Evolutionary conservation across 495 filamentous ascomycete species (phyloP), one percentile per base, ranked within the genome.

Genomic region (Trichoderma gamsii): DNA sequence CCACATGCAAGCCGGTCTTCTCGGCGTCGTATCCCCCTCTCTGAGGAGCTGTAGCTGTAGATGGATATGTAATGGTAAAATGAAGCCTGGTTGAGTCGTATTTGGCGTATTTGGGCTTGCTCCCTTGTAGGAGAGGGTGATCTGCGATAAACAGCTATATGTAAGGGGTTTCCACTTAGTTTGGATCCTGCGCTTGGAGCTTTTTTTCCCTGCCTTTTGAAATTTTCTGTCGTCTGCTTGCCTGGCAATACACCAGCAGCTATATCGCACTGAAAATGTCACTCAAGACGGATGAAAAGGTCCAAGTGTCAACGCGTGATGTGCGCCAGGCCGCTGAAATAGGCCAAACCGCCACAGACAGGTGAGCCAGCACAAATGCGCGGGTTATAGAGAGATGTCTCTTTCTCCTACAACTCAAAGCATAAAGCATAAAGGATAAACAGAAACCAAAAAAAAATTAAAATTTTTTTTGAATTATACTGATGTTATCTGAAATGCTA

Each of bases 301-400:
- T n/a, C 18, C 18, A 52, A 52, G 21, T 52, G 18, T 9, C n/a
- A n/a, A 52, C 49, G 13, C 44, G 13, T 5, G 49, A 52, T 23
- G 49, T 64, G 25, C 61, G 29, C 29, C 13, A 32, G 35, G 64
- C 64, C 12, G 67, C 67, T 29, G 56, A 68, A 43, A 63, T 29
- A 0, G 85, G 84, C n/a, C 78, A 82, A 63, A 76, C 76, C 2
- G 85, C 84, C 4, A 87, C 84, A 0, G 84, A 87, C 70, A 79
- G 80, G 77, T 82, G 74, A 68, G 64, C 35, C 9, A 66, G 15
- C 32, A 23, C 32, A 21, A 56, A 41, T 38, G 46, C 16, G 65
- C 15, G 41, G 35, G 18, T 12, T 49, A 4, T 49, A 49, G 7
- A 38, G 35, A 3, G 35, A 38, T 9, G 35, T 38, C 35, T 38